These are phyloP conservation scores for Xylaria flabelliformis DNA, from an alignment of 495 filamentous ascomycete genomes.

Conservation along the genomic window DNA sequence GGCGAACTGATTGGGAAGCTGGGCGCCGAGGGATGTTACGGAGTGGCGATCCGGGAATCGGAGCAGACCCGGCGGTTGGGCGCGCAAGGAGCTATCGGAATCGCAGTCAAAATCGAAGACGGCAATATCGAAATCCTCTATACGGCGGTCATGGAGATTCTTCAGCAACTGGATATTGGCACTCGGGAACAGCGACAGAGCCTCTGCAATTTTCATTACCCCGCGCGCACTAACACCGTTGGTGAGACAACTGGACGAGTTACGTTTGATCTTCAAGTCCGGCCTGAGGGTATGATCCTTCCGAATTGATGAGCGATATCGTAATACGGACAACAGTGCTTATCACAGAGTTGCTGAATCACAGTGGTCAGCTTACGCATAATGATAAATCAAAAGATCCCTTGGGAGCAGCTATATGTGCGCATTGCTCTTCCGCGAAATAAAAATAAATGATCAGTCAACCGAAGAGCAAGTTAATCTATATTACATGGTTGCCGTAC, in stretches of 20 bases:
- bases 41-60: background rate
- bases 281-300: background rate
- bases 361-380: background rate
- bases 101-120: conserved; percentile 1
- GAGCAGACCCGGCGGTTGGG: background rate
- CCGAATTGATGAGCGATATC: background rate
- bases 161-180: background rate
- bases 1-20: background rate
- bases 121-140: background rate
- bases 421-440: background rate
- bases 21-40: background rate
- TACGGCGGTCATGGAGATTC: background rate
- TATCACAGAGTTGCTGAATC: background rate
- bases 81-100: background rate
- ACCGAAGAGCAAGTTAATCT: background rate
- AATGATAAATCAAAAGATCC: background rate
- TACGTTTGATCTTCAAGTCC: background rate
- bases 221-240: background rate
- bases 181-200: background rate
- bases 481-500: background rate
- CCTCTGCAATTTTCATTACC: background rate
- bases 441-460: background rate
- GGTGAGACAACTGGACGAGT: background rate
- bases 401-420: background rate
- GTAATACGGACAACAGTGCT: background rate